Percentiles rank a stretch among this genome's conserved stretches.
phyloP scores from a whole-genome alignment of 177 flowering plant genomes.

The Vitis hybrid region DNA sequence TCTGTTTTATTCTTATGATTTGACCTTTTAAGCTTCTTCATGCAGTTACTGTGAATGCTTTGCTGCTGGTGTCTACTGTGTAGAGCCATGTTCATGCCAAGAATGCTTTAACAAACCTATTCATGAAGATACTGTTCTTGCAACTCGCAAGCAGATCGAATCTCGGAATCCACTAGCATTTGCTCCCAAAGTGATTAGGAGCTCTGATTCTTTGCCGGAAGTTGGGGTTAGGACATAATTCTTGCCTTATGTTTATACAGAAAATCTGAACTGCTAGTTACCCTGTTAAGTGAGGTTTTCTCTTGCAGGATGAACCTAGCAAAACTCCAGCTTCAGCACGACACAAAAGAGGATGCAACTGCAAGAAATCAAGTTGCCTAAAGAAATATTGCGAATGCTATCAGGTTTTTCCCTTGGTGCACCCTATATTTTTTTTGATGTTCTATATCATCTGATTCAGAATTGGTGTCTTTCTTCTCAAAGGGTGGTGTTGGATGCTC shows the following conservation, averaged over 20 bases:
- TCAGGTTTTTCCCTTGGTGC: constrained; percentile 60
- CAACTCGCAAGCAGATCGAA: constrained; percentile 90
- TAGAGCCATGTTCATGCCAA: constrained; percentile 85
- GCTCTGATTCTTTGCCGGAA: constrained; percentile 58
- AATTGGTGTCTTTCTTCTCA: constrained; percentile 15
- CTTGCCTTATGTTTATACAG: not conserved
- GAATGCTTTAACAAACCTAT: constrained; percentile 88
- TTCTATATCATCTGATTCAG: constrained; percentile 18
- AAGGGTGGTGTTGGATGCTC: constrained; percentile 99
- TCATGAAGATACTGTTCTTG: constrained; percentile 88
- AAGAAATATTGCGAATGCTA: constrained; percentile 99
- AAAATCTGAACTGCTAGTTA: constrained; percentile 4
- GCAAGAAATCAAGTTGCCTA: constrained; percentile 95
- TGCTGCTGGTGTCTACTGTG: constrained; percentile 98
- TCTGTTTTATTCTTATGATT: not conserved
- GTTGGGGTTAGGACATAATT: constrained; percentile 48
- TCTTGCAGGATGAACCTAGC: constrained; percentile 68
- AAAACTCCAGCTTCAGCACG: constrained; percentile 96
- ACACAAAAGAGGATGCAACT: constrained; percentile 98
- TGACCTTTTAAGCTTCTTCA: not conserved
- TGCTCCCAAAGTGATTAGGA: constrained; percentile 94
- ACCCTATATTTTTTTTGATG: constrained; percentile 6
- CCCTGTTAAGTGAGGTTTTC: not conserved
- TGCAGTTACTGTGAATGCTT: constrained; percentile 97
- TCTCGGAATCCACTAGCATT: constrained; percentile 94